Evolutionary conservation across 257 asterid species (phyloP), one percentile per base, ranked within the genome.

Genomic region (Handroanthus guayacan): DNA sequence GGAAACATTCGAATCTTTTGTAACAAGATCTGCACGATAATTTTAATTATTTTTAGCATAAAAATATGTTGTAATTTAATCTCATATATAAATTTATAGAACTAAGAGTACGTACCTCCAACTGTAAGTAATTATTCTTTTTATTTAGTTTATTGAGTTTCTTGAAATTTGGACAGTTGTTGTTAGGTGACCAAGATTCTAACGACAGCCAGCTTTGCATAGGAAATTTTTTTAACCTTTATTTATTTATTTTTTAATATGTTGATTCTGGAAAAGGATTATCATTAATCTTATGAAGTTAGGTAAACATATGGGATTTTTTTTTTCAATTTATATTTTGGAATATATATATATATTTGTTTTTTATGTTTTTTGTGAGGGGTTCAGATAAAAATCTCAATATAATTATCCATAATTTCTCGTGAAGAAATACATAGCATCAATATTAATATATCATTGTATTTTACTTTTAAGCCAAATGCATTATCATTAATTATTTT

Each of bases 1-100:
- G 72, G 68, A 50, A 58, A 72, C 75, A 72, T 52, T 64, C 69
- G 62, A 65, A 72, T 72, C 69, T 71, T 78, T 45, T 48, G 36
- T 45, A 58, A 13, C 13, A 45, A 65, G 69, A 66, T 72, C 36
- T 78, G 61, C 55, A 38, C 61, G 51, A 25, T 16, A 17, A 43
- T 34, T 57, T 56, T 13, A 1, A 43, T 12, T 39, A 41, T 14
- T 55, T 39, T 55, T 17, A 71, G 6, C 18, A 8, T 11, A n/a
- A 58, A 57, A 18, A 12, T 50, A 4, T 13, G 11, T 61, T 61
- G 36, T 37, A 2, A 50, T 16, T 13, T 55, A 7, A 11, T 47
- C 47, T 5, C 9, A 8, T 57, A 52, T 54, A 34, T 31, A 13
- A 17, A 62, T 45, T 57, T 67, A 75, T 55, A 58, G 81, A 67